Base-by-base conservation (phyloP, 2,329 filamentous ascomycete genomes). In the Cercospora brassicicola region DNA sequence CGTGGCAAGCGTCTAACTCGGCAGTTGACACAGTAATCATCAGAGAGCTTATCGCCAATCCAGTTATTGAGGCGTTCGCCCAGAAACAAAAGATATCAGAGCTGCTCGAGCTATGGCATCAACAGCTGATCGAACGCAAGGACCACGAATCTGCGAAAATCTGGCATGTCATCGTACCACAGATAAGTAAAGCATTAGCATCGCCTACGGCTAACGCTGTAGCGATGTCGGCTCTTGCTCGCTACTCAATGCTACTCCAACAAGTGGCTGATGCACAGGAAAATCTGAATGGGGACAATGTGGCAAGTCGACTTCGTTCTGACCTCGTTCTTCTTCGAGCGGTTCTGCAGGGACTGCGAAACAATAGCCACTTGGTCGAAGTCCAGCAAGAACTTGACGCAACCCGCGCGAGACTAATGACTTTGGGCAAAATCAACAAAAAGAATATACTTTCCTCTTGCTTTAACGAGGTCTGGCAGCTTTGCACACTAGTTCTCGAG, bases 51-150 rank as follows among this genome's bases (percentile, higher is more conserved):
- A 70, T 79, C 18, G 39, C 74, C 8, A 36, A 74, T 1, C 76
- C 77, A 9, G 65, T 78, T n/a, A 75, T 80, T 71, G 70, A 69
- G 15, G 75, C 76, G 2, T 77, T 75, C 64, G 74, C 74, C 1
- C 70, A 67, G 18, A 72, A 68, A n/a, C 71, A 77, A 9, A 71
- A 72, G 20, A 66, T 79, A 5, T n/a, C 30, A 11, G 64, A 64
- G 1, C 78, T 79, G 36, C 55, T 78, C 8, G 66, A 75, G 13
- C 62, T 74, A 9, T 79, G 77, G 77, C 66, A 70, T 8, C 45
- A 67, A n/a, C 71, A 77, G 61, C 70, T 78, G 30, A 9, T 36
- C 18, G 18, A 26, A 15, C n/a, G 15, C n/a, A 23, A 64, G 73
- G 53, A 69, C 33, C 33, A 57, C 26, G 13, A 59, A 11, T 13